These are phyloP conservation scores for Adenanthera pavonina DNA, from an alignment of 306 rosid species.

Conservation along the genomic window DNA sequence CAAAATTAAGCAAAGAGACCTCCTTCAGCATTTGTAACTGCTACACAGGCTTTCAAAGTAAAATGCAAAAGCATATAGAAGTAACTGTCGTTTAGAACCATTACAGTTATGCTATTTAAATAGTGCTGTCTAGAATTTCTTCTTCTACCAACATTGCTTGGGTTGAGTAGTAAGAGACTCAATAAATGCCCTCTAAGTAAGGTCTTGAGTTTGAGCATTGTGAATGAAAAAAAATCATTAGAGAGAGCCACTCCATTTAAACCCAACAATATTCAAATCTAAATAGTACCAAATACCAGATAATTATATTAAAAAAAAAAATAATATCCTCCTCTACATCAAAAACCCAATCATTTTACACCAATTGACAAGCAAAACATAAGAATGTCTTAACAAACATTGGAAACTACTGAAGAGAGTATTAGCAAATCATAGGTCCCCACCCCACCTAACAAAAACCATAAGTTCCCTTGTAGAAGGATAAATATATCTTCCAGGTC, in stretches of 20 bases:
- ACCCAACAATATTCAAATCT: no score
- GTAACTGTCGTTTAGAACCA: not conserved
- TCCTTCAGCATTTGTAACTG: not conserved
- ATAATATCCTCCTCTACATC: constrained; percentile 5
- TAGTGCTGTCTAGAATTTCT: constrained; percentile 2
- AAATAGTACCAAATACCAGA: no score
- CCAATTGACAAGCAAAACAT: not conserved
- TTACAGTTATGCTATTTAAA: not conserved
- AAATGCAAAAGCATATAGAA: not conserved
- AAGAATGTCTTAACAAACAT: constrained; percentile 5
- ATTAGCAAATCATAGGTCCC: constrained; percentile 22
- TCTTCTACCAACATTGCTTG: not conserved
- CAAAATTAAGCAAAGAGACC: not conserved
- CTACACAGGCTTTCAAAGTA: not conserved
- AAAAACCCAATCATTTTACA: not conserved
- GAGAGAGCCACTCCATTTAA: no score
- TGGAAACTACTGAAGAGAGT: constrained; percentile 4
- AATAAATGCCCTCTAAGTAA: no score
- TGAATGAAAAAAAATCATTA: no score
- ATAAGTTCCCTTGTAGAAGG: constrained; percentile 11
- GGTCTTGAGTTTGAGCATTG: no score
- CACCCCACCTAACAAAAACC: constrained; percentile 9
- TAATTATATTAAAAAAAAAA: no score
- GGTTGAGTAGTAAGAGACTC: no score
- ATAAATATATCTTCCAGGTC: constrained; percentile 14